A percentile compares a stretch with the other conserved stretches of the same genome.
Conservation (phyloP, 345 rosid species). For the Limnanthes douglasii region DNA sequence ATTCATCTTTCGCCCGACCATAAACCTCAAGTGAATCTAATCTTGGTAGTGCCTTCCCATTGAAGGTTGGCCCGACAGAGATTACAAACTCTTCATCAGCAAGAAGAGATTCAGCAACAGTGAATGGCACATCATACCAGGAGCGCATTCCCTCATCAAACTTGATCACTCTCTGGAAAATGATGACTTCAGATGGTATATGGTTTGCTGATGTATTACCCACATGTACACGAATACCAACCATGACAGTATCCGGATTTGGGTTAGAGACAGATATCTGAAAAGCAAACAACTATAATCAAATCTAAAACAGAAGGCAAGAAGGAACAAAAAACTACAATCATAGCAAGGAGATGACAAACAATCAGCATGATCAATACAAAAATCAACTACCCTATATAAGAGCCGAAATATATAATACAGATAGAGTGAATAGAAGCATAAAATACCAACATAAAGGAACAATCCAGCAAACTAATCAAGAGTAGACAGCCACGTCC, state of each 20-base stretch:
- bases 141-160: slow-evolving; percentile 91
- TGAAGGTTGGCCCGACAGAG: slow-evolving; percentile 71
- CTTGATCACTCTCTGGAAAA: slow-evolving; percentile 87
- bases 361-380: slow-evolving; percentile 1
- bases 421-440: neutral
- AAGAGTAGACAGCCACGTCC: neutral
- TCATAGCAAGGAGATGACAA: slow-evolving; percentile 3
- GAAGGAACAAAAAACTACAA: neutral
- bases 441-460: neutral
- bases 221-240: slow-evolving; percentile 91
- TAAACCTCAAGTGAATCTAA: slow-evolving; percentile 90
- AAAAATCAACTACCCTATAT: slow-evolving; percentile 3
- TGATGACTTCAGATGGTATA: slow-evolving; percentile 75
- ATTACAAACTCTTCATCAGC: slow-evolving; percentile 91
- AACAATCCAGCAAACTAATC: slow-evolving; percentile 4
- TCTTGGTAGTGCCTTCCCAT: slow-evolving; percentile 71
- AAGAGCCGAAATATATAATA: neutral
- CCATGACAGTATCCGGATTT: slow-evolving; percentile 94
- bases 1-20: slow-evolving; percentile 97
- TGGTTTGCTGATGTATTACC: slow-evolving; percentile 82
- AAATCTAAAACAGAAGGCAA: too few relatives aligned
- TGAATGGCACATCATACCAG: slow-evolving; percentile 97
- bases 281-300: slow-evolving; percentile 9
- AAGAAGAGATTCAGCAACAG: slow-evolving; percentile 90
- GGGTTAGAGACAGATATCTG: slow-evolving; percentile 90